phyloP scores from a whole-genome alignment of 768 basidiomycete genomes.

The Mycena amicta region DNA sequence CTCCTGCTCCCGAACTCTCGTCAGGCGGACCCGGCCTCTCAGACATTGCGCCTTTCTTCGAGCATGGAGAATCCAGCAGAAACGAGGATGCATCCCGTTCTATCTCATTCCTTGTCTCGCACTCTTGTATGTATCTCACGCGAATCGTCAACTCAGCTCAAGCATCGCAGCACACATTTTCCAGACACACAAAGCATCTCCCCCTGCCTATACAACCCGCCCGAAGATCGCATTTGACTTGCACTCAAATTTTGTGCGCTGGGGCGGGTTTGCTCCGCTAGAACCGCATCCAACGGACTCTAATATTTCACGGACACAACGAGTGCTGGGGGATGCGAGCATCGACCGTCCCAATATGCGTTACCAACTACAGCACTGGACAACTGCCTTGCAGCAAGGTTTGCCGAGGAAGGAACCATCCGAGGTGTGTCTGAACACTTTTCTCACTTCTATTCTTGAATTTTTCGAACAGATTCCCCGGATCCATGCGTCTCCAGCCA shows the following conservation, averaged over 20 bases:
- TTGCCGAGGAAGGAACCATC: too few relatives aligned
- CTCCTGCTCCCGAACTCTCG: not conserved
- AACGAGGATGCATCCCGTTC: not conserved
- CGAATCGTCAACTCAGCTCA: not conserved
- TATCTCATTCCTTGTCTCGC: not conserved
- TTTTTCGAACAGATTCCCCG: not conserved
- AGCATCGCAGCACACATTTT: not conserved
- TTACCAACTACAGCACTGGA: not conserved
- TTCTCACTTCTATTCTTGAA: not conserved
- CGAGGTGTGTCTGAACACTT: not conserved
- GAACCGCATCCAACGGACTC: not conserved
- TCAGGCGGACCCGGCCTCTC: not conserved
- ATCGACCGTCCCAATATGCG: not conserved
- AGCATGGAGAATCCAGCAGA: not conserved
- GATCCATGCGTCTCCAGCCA: not conserved
- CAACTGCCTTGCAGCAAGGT: not conserved
- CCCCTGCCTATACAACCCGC: not conserved
- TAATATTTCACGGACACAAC: not conserved
- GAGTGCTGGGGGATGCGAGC: not conserved
- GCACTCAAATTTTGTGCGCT: constrained; percentile 10
- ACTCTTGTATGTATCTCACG: not conserved
- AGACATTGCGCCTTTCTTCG: not conserved
- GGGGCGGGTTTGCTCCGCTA: constrained; percentile 27
- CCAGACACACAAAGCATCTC: not conserved
- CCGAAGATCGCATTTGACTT: not conserved